Base-by-base conservation (phyloP, 192 early-diverging fungal species). In the Coemansia sp. region DNA sequence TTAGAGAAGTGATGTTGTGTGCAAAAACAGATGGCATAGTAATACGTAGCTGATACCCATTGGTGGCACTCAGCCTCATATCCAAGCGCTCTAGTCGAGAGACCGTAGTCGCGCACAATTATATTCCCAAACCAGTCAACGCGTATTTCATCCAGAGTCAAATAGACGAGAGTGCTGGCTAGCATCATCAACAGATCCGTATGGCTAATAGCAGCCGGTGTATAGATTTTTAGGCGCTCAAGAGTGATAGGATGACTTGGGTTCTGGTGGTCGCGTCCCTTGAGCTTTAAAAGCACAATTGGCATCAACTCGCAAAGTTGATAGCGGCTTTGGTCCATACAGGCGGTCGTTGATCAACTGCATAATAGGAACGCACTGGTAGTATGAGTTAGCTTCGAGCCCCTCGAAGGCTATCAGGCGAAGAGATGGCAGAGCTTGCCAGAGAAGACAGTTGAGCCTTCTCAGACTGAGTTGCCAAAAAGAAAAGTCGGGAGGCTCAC, bases 381-480 rank as follows among this genome's bases (percentile, higher is more conserved):
- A 46, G 16, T n/a, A 18, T 1, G 12, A 1, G 3, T 1, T 2
- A 12, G 44, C 18, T 18, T n/a, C 4, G n/a, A 46, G 10, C 5
- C 44, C 44, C 44, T 1, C 18, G n/a, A 46, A 46, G 44, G 16
- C 4, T 18, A 46, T 46, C 12, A 3, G 44, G 15, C 44, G 44
- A 46, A 46, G 44, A 16, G 44, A 46, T 16, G 44, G 44, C 44
- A 46, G 16, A 46, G 18, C 44, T 46, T 12, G 44, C 44, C 16
- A 46, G 16, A 46, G 12, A 15, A 46, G 44, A 0, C 12, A 4
- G 18, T 46, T 46, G 1, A 27, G 1, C 1, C 1, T 1, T 27
- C 1, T 1, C 1, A 1, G 1, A 1, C 1, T 1, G 1, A 0
- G 2, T 16, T 16, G 0, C 1, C 27, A 27, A 27, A 27, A 1